phyloP scores from a whole-genome alignment of 768 basidiomycete species.

The Plicaturopsis crispa region DNA sequence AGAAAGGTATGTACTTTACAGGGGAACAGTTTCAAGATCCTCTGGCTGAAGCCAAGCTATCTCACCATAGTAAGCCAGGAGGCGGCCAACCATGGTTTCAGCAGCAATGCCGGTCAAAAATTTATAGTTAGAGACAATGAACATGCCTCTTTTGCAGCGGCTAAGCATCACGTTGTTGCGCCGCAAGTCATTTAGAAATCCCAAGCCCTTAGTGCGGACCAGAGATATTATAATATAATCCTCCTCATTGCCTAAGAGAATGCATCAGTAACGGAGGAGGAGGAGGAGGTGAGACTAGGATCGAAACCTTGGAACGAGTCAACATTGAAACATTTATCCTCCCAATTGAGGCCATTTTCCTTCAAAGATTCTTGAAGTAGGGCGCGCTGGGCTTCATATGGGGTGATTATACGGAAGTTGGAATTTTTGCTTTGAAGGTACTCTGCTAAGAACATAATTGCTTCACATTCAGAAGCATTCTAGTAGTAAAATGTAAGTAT shows the following conservation, averaged over 20 bases:
- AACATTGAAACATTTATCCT: constrained; percentile 68
- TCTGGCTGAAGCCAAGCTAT: constrained; percentile 27
- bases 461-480: constrained; percentile 55
- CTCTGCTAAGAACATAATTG: constrained; percentile 48
- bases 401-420: constrained; percentile 65
- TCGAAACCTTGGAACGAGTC: constrained; percentile 72
- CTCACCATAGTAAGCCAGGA: constrained; percentile 25
- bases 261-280: constrained; percentile 4
- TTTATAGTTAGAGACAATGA: constrained; percentile 53
- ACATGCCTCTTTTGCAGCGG: constrained; percentile 73
- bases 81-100: constrained; percentile 34
- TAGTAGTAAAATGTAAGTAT: constrained; percentile 18
- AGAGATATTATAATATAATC: constrained; percentile 69
- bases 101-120: constrained; percentile 53
- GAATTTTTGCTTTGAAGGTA: constrained; percentile 43
- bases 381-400: constrained; percentile 69
- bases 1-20: neutral
- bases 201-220: constrained; percentile 54
- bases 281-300: constrained; percentile 1
- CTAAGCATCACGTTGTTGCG: constrained; percentile 87
- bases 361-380: constrained; percentile 52
- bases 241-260: constrained; percentile 67
- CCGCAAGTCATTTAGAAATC: constrained; percentile 58
- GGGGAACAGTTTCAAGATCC: constrained; percentile 15
- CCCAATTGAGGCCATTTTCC: constrained; percentile 42